Evolutionary conservation across 768 basidiomycete genomes (phyloP).

Genomic region (Omphalotus guepiniiformis): DNA sequence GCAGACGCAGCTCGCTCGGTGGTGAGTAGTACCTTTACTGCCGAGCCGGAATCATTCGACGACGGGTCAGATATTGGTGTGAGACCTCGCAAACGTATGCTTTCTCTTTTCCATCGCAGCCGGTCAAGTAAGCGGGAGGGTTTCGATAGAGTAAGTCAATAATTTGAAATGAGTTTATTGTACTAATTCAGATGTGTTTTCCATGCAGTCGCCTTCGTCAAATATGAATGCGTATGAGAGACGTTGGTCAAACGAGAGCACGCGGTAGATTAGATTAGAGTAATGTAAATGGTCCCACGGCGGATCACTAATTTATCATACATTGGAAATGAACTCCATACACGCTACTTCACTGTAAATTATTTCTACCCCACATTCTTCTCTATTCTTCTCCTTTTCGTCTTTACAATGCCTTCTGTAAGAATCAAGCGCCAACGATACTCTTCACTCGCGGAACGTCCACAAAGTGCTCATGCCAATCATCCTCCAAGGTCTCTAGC

Average conservation of each 20-base stretch:
- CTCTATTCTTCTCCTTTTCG: neutral
- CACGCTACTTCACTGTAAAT: neutral
- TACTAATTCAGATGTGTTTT: no score
- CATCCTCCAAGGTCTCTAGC: constrained; percentile 11
- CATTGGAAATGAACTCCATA: no score
- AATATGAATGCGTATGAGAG: no score
- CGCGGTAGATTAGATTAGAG: no score
- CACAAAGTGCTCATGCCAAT: constrained; percentile 11
- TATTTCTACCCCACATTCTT: neutral
- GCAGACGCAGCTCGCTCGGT: constrained; percentile 20
- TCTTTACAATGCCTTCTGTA: constrained; percentile 51
- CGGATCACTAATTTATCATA: no score
- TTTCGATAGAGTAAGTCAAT: neutral
- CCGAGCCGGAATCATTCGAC: constrained; percentile 37
- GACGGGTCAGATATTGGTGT: constrained; percentile 11
- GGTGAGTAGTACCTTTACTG: constrained; percentile 29
- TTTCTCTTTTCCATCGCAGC: constrained; percentile 18
- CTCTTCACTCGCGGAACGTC: constrained; percentile 23
- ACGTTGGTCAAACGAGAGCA: no score
- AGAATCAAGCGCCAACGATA: constrained; percentile 34
- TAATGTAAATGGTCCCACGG: no score
- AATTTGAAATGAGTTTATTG: no score
- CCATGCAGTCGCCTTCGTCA: constrained; percentile 25
- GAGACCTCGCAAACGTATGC: constrained; percentile 24
- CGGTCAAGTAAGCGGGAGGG: constrained; percentile 2